Percentiles rank a stretch among this genome's conserved stretches.
Conservation (phyloP, 2,329 filamentous ascomycete genomes). For the Ilyonectria sp. region DNA sequence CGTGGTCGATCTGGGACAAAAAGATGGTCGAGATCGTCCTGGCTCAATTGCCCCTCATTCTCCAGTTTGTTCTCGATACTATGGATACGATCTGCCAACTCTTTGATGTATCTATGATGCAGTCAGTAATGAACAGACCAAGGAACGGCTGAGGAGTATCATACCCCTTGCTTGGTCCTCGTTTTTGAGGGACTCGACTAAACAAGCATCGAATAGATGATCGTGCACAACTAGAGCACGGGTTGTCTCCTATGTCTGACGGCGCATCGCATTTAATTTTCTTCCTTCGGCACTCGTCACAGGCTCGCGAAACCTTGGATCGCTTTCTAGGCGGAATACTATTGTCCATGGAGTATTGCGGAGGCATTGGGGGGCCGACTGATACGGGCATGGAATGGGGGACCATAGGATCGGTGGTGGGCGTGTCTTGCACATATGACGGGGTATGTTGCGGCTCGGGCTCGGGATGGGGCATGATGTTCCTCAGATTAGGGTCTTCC, state of each 20-base stretch:
- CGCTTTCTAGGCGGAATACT: slow-evolving; percentile 80
- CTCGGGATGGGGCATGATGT: slow-evolving; percentile 61
- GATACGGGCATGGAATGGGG: slow-evolving; percentile 55
- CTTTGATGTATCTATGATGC: slow-evolving; percentile 84
- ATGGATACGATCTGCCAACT: slow-evolving; percentile 87
- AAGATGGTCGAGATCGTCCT: slow-evolving; percentile 63
- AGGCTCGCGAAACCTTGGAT: slow-evolving; percentile 89
- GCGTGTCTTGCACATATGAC: slow-evolving; percentile 56
- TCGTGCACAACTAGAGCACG: slow-evolving; percentile 86
- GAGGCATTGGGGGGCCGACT: slow-evolving; percentile 55
- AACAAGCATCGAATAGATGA: slow-evolving; percentile 86
- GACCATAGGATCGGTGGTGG: slow-evolving; percentile 55
- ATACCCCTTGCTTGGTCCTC: slow-evolving; percentile 90
- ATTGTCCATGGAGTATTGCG: slow-evolving; percentile 64
- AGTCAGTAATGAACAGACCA: slow-evolving; percentile 24
- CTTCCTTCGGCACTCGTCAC: slow-evolving; percentile 90
- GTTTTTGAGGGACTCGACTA: slow-evolving; percentile 89
- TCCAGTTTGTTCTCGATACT: slow-evolving; percentile 85
- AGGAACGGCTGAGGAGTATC: slow-evolving; percentile 28
- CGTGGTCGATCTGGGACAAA: slow-evolving; percentile 54
- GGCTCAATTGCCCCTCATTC: slow-evolving; percentile 61
- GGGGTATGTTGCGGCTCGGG: slow-evolving; percentile 55
- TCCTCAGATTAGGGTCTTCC: slow-evolving; percentile 60
- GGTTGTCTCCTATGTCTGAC: slow-evolving; percentile 79
- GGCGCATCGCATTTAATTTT: slow-evolving; percentile 92